Conservation (phyloP, 2,329 filamentous ascomycete genomes). For the Microsporum audouinii region DNA sequence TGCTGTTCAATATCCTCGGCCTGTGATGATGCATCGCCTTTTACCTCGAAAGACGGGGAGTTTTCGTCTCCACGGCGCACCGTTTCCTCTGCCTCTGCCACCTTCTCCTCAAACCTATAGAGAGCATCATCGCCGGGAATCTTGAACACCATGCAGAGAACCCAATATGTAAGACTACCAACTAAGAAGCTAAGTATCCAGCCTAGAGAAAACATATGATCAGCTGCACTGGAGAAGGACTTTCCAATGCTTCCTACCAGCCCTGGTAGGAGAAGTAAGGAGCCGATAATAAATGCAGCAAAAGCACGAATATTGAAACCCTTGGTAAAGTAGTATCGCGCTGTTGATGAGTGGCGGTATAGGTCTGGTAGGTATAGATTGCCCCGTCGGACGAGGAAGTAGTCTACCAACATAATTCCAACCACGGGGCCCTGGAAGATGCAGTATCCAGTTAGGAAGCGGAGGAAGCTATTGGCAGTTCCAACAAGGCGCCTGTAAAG, state of each 20-base stretch:
- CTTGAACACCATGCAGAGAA: constrained; percentile 12
- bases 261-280: constrained; percentile 17
- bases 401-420: constrained; percentile 28
- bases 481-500: constrained; percentile 16
- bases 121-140: constrained; percentile 10
- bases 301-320: constrained; percentile 23
- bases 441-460: constrained; percentile 17
- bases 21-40: neutral
- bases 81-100: constrained; percentile 9
- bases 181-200: constrained; percentile 19
- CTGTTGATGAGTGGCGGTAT: constrained; percentile 20
- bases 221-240: constrained; percentile 12
- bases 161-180: constrained; percentile 14
- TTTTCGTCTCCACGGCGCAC: neutral
- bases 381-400: constrained; percentile 24
- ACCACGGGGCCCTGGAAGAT: constrained; percentile 17
- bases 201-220: constrained; percentile 18
- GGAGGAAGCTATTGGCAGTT: constrained; percentile 18
- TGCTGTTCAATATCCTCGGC: neutral
- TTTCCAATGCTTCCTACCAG: constrained; percentile 15
- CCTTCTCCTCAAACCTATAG: constrained; percentile 9
- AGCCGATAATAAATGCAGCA: constrained; percentile 17
- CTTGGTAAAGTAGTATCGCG: constrained; percentile 25
- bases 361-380: constrained; percentile 25
- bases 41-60: neutral